phyloP scores from a whole-genome alignment of 306 rosid genomes.

The Cicer bijugum region DNA sequence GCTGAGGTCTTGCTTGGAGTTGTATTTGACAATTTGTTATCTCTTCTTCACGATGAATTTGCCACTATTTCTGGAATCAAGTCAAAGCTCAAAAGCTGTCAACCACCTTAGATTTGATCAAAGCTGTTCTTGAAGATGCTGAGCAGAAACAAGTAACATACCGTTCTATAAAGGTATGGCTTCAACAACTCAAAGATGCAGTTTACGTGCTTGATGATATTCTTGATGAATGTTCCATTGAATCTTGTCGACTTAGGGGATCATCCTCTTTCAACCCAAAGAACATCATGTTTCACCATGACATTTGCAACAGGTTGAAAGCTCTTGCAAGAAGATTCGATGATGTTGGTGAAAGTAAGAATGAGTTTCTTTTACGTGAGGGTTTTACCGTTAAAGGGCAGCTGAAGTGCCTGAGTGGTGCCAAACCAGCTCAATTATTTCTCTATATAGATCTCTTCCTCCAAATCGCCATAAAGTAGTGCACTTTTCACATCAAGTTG shows the following conservation, averaged over 20 bases:
- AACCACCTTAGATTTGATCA: neutral
- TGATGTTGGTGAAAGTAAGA: neutral
- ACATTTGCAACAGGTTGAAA: neutral
- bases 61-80: neutral
- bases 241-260: neutral
- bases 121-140: slow-evolving; percentile 25
- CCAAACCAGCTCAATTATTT: neutral
- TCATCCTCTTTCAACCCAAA: neutral
- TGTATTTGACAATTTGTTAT: neutral
- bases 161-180: neutral
- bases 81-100: slow-evolving; percentile 10
- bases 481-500: no score
- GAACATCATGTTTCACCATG: neutral
- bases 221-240: neutral
- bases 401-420: neutral
- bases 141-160: neutral
- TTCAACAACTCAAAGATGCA: neutral
- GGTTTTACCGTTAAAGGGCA: neutral
- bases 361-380: neutral
- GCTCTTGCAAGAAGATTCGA: neutral
- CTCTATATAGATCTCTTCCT: no score
- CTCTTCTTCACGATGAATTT: slow-evolving; percentile 16
- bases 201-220: neutral
- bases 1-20: neutral
- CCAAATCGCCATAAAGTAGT: no score